Base-by-base conservation (phyloP, 306 rosid genomes). In the Glycyrrhiza uralensis region DNA sequence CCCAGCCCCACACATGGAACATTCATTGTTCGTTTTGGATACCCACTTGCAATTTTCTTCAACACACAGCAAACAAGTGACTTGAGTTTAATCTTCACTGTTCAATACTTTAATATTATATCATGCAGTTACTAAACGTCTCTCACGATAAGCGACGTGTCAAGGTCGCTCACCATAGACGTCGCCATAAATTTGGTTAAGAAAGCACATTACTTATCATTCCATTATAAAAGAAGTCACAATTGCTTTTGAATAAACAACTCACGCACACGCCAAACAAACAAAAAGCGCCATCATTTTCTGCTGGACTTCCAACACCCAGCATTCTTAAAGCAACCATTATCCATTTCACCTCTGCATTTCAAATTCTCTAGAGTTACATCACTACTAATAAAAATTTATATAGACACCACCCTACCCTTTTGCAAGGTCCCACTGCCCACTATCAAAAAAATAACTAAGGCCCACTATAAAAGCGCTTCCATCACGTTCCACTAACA, bases 401-500 rank as follows among this genome's bases (percentile, higher is more conserved):
- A 69, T 23, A 80, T 65, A 81, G 75, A 81, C 73, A 78, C 87
- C 81, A 67, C 58, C 70, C 82, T 80, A 83, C 46, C 59, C 78
- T 54, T 86, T 84, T 68, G 59, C 24, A 77, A 80, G 92, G 98
- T 73, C 98, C 98, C 98, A 91, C 92, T 75, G 13, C 82, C 96
- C 98, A 92, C 96, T 85, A 82, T n/a, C 81, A 60, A 57, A 84
- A 76, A n/a, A n/a, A n/a, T n/a, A n/a, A 68, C 69, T 32, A 69
- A 86, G 71, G 69, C 83, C 91, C 89, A 81, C 80, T 77, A 73
- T 42, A 61, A 81, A 83, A 85, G 92, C 45, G 82, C 88, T 66
- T 76, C 75, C 87, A 89, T 90, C 96, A 90, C 77, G 79, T 85
- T 83, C 98, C 97, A 93, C 96, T 72, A 84, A 85, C 79, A 87